Evolutionary conservation across 1,284 basidiomycete genomes (phyloP).

Genomic region (Fomitopsis palustris): DNA sequence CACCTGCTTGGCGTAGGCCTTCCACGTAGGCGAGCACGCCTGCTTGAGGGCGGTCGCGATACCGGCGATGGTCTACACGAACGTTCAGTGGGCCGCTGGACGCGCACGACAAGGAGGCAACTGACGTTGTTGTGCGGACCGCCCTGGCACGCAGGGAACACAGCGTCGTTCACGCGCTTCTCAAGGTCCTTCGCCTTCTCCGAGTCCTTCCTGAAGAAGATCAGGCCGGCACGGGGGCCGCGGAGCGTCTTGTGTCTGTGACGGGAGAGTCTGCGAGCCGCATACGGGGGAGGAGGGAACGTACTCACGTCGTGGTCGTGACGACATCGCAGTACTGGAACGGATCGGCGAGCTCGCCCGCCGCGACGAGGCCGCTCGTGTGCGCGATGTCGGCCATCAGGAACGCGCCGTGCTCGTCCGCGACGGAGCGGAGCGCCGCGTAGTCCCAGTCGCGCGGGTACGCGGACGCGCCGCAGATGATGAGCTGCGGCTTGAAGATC

Average conservation of each 20-base stretch:
- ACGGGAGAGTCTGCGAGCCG: neutral
- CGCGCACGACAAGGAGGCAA: constrained; percentile 4
- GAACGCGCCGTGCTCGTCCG: constrained; percentile 88
- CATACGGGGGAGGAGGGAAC: neutral
- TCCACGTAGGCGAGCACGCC: constrained; percentile 88
- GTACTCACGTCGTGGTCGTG: constrained; percentile 86
- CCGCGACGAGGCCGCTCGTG: constrained; percentile 94
- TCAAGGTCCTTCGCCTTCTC: constrained; percentile 80
- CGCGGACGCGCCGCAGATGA: constrained; percentile 98
- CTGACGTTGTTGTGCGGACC: constrained; percentile 97
- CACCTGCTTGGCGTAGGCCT: constrained; percentile 93
- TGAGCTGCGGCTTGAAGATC: constrained; percentile 93
- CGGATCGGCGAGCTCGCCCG: constrained; percentile 88
- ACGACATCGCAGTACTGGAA: constrained; percentile 98
- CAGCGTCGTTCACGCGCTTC: constrained; percentile 95
- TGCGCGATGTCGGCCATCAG: constrained; percentile 97
- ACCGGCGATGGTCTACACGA: constrained; percentile 87
- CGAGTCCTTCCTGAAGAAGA: constrained; percentile 98
- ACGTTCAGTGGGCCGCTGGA: neutral
- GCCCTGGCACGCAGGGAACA: constrained; percentile 99
- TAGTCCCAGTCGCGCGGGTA: constrained; percentile 99
- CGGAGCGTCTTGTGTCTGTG: constrained; percentile 95
- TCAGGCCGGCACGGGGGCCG: constrained; percentile 95
- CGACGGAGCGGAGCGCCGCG: constrained; percentile 75
- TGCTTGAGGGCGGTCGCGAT: constrained; percentile 96